Evolutionary conservation across 1,139 yeast species (phyloP).

Genomic region (Sugiyamaella novakii): DNA sequence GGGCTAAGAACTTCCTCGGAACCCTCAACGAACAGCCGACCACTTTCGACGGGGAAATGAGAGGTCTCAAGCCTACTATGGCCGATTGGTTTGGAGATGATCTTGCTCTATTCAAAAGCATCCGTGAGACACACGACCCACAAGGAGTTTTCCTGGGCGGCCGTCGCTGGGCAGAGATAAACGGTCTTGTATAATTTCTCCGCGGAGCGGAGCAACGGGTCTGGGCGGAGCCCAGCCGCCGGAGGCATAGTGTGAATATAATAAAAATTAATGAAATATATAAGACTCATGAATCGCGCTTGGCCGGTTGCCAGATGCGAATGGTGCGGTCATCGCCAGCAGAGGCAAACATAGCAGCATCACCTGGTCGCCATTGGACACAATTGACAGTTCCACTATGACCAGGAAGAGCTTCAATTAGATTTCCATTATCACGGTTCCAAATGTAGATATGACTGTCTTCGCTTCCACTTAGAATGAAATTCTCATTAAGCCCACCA

Average conservation of each 20-base stretch:
- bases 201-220: too few species aligned
- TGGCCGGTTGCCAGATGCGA: constrained; percentile 65
- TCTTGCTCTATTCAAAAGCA: constrained; percentile 57
- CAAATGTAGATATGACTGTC: constrained; percentile 80
- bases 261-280: constrained; percentile 4
- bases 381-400: constrained; percentile 72
- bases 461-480: constrained; percentile 80
- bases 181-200: constrained; percentile 65
- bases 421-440: constrained; percentile 74
- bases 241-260: constrained; percentile 4
- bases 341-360: constrained; percentile 67
- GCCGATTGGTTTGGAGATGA: constrained; percentile 81
- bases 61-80: constrained; percentile 72
- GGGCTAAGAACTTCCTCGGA: constrained; percentile 98
- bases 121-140: constrained; percentile 74
- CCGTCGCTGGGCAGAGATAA: constrained; percentile 74
- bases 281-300: neutral
- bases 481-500: constrained; percentile 68
- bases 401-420: constrained; percentile 63
- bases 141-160: constrained; percentile 78
- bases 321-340: constrained; percentile 94
- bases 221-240: constrained; percentile 11
- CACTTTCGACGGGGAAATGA: constrained; percentile 68
- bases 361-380: constrained; percentile 70
- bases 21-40: constrained; percentile 33